These are phyloP conservation scores for Stephania yunnanensis DNA, from an alignment of 164 flowering plant species.

Conservation along the genomic window DNA sequence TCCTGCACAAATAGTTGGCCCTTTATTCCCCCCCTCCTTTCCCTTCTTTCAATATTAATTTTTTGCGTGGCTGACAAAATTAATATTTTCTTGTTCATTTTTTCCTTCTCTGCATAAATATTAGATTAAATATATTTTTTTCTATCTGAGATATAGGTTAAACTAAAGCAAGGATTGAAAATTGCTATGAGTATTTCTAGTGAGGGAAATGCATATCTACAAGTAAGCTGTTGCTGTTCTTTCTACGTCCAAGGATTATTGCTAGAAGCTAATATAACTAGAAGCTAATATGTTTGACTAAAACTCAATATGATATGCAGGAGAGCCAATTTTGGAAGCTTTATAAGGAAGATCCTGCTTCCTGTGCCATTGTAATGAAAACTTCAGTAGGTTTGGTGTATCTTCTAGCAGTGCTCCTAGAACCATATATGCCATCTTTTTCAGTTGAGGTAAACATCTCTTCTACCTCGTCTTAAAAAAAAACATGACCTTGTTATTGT, in stretches of 20 bases:
- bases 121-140: neutral
- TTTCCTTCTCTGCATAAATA: neutral
- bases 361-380: slow-evolving; percentile 75
- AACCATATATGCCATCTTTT: slow-evolving; percentile 97
- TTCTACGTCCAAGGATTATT: neutral
- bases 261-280: neutral
- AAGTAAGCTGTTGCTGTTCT: slow-evolving; percentile 39
- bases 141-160: slow-evolving; percentile 46
- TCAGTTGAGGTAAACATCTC: slow-evolving; percentile 53
- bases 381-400: slow-evolving; percentile 78
- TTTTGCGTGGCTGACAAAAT: too few species aligned
- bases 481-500: neutral
- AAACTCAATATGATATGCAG: slow-evolving; percentile 26
- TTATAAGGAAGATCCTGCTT: slow-evolving; percentile 62
- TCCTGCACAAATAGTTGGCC: neutral
- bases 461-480: neutral
- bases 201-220: slow-evolving; percentile 91
- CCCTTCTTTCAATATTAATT: too few species aligned
- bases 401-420: slow-evolving; percentile 77
- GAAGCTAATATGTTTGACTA: neutral
- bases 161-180: slow-evolving; percentile 89
- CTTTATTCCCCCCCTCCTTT: neutral
- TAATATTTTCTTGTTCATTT: too few species aligned
- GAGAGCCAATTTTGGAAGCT: slow-evolving; percentile 95
- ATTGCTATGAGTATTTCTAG: slow-evolving; percentile 83